Conservation (phyloP, 164 flowering plant species). For the Vitis amurensis region DNA sequence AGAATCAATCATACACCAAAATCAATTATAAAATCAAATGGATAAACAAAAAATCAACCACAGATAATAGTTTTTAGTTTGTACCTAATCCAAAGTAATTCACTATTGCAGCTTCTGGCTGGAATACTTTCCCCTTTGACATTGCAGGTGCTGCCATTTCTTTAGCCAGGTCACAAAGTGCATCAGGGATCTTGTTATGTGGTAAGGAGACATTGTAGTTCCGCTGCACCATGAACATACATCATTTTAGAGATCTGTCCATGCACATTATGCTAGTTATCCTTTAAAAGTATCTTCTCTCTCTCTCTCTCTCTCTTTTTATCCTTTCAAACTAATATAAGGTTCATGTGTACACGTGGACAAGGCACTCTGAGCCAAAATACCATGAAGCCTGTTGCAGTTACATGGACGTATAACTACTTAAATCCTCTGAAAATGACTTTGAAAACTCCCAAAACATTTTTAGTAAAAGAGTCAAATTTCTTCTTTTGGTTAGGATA, state of each 20-base stretch:
- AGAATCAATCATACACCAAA: not conserved
- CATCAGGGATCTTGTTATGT: slow-evolving; percentile 77
- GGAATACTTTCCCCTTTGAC: slow-evolving; percentile 73
- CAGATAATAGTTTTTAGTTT: not conserved
- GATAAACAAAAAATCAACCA: not conserved
- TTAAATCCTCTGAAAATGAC: not conserved
- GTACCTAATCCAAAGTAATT: slow-evolving; percentile 84
- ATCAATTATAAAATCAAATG: not conserved
- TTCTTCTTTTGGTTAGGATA: no score
- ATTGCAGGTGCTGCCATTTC: slow-evolving; percentile 79
- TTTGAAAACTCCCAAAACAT: no score
- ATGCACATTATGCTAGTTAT: not conserved
- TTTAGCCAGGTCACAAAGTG: slow-evolving; percentile 73
- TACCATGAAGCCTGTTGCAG: not conserved
- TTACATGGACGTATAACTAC: not conserved
- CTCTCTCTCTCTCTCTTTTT: no score
- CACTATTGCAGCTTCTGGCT: slow-evolving; percentile 95
- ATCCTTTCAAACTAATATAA: no score
- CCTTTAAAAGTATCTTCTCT: not conserved
- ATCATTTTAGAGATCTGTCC: not conserved
- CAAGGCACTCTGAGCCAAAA: not conserved
- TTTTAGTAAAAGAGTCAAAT: not conserved
- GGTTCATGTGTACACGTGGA: not conserved
- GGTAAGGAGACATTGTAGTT: slow-evolving; percentile 78
- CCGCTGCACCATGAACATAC: slow-evolving; percentile 52